Evolutionary conservation across 768 basidiomycete genomes (phyloP).

Genomic region (Lactifluus pinguis): DNA sequence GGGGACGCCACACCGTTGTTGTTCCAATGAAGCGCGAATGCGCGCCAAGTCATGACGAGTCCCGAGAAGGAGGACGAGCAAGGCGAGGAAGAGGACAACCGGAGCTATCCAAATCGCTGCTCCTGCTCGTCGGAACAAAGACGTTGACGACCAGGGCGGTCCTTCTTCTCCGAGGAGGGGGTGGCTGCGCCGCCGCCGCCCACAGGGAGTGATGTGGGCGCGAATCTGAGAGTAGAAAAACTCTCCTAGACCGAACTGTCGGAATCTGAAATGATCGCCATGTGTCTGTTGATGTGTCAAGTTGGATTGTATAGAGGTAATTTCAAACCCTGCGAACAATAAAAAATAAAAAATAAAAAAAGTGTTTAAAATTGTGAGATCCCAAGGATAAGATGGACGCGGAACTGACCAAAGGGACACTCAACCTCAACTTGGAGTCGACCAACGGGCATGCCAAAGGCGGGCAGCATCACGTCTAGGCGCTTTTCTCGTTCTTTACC

Average conservation of each 20-base stretch:
- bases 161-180: not conserved
- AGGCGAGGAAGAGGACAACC: constrained; percentile 25
- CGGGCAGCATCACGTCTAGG: constrained; percentile 51
- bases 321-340: constrained; percentile 31
- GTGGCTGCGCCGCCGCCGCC: not conserved
- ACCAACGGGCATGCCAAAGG: constrained; percentile 64
- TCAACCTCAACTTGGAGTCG: constrained; percentile 56
- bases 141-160: not conserved
- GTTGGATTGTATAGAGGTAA: constrained; percentile 43
- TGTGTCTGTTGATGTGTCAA: constrained; percentile 40
- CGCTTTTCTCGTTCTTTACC: constrained; percentile 27
- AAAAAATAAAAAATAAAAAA: not conserved
- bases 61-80: constrained; percentile 22
- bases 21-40: constrained; percentile 24
- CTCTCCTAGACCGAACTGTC: constrained; percentile 48
- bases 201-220: not conserved
- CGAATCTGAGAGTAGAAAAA: constrained; percentile 49
- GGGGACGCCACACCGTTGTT: constrained; percentile 18
- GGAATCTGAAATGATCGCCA: constrained; percentile 35
- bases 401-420: constrained; percentile 39
- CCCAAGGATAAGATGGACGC: not conserved
- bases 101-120: constrained; percentile 20
- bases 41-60: constrained; percentile 25
- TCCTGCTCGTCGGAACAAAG: not conserved
- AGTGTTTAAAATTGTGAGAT: not conserved